Conservation (phyloP, 495 filamentous ascomycete genomes). For the Gamarada debralockiae region DNA sequence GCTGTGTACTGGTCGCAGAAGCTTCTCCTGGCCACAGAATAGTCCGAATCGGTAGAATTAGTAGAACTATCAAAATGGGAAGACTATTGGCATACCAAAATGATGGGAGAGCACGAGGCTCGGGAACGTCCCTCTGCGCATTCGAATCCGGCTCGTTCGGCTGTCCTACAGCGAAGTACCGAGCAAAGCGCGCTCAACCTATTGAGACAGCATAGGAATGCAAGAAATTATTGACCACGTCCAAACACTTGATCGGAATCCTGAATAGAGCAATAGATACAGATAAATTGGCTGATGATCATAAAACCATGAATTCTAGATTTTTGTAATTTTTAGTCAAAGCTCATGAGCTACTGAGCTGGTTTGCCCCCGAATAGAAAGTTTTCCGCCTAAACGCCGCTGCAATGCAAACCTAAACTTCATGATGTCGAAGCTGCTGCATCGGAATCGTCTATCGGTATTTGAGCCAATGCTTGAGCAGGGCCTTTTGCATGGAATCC, state of each 20-base stretch:
- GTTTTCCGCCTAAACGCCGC: constrained; percentile 7
- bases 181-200: too few relatives aligned
- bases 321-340: background rate
- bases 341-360: background rate
- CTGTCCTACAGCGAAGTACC: too few relatives aligned
- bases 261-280: background rate
- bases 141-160: too few relatives aligned
- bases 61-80: too few relatives aligned
- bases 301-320: background rate
- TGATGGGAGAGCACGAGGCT: too few relatives aligned
- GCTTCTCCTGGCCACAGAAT: too few relatives aligned
- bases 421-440: constrained; percentile 9
- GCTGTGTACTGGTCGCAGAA: too few relatives aligned
- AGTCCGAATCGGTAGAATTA: too few relatives aligned
- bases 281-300: background rate
- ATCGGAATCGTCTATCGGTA: constrained; percentile 22
- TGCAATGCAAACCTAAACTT: constrained; percentile 10
- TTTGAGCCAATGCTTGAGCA: constrained; percentile 12
- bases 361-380: background rate
- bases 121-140: too few relatives aligned
- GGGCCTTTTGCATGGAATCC: constrained; percentile 57
- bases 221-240: too few relatives aligned
- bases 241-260: background rate
- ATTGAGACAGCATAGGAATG: too few relatives aligned
- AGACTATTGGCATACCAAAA: too few relatives aligned